These are phyloP conservation scores for Penicillium pancosmium DNA, from an alignment of 495 filamentous ascomycete species.

Conservation along the genomic window DNA sequence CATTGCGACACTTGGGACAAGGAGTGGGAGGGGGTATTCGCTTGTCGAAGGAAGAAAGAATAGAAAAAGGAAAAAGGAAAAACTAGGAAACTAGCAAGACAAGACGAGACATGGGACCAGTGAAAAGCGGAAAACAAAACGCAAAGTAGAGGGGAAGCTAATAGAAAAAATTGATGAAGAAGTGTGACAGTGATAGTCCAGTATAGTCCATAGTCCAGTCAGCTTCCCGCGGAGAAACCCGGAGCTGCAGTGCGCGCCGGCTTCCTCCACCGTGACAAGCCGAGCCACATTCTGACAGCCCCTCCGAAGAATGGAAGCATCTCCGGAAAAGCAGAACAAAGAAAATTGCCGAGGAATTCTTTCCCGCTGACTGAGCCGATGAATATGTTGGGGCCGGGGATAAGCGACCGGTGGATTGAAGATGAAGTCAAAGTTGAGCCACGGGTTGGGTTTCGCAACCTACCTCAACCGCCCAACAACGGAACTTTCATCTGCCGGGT, in stretches of 20 bases:
- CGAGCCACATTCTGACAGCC: neutral
- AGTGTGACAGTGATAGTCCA: neutral
- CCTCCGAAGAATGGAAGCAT: neutral
- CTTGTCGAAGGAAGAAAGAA: constrained; percentile 18
- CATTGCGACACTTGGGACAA: constrained; percentile 11
- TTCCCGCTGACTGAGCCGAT: constrained; percentile 3
- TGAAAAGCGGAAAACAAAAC: too few relatives aligned
- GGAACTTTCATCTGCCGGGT: neutral
- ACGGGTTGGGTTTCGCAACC: neutral
- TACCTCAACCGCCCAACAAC: neutral
- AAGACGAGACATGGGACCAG: neutral
- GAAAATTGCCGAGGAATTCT: neutral
- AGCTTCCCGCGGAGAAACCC: constrained; percentile 19
- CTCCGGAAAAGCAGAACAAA: neutral
- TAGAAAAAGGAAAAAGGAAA: neutral
- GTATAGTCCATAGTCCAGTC: neutral
- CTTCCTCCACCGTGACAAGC: neutral
- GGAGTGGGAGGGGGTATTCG: constrained; percentile 27
- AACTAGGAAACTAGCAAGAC: neutral
- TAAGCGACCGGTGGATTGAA: constrained; percentile 4
- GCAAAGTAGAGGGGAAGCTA: neutral
- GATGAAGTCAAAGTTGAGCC: constrained; percentile 2
- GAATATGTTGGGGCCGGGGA: neutral
- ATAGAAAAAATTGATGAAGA: neutral
- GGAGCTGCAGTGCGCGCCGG: neutral